Conservation (phyloP, 257 asterid genomes). For the Nicotiana otophora region DNA sequence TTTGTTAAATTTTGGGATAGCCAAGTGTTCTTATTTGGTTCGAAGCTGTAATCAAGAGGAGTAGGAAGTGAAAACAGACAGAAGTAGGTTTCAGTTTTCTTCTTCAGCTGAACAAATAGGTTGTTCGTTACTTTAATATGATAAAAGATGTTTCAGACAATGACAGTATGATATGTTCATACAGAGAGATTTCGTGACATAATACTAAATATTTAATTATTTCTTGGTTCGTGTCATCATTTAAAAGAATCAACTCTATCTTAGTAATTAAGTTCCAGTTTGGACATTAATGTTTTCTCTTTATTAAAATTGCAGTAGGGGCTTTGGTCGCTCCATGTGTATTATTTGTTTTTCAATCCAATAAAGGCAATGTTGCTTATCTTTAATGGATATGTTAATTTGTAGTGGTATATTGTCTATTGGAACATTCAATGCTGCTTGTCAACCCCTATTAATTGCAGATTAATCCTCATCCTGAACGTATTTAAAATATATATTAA, state of each 20-base stretch:
- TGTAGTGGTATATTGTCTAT: not conserved
- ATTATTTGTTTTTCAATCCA: not conserved
- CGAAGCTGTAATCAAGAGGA: not conserved
- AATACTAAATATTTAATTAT: not conserved
- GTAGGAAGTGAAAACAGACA: not conserved
- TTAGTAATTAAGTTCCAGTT: not conserved
- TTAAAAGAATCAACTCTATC: not conserved
- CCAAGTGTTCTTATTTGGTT: not conserved
- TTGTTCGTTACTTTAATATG: slow-evolving; percentile 3
- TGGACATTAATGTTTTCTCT: not conserved
- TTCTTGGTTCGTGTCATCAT: not conserved
- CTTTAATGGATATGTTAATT: not conserved
- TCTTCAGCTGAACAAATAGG: not conserved
- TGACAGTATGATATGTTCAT: not conserved
- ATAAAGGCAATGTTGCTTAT: not conserved
- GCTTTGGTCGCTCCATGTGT: not conserved
- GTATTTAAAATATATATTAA: not conserved
- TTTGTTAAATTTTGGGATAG: not conserved
- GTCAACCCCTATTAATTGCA: not conserved
- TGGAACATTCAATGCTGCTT: not conserved
- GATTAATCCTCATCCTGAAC: not conserved
- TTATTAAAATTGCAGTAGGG: not conserved
- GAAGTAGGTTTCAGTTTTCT: slow-evolving; percentile 6
- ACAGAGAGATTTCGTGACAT: not conserved
- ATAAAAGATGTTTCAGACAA: not conserved